Conservation (phyloP, 768 basidiomycete species). For the Suillus spraguei region DNA sequence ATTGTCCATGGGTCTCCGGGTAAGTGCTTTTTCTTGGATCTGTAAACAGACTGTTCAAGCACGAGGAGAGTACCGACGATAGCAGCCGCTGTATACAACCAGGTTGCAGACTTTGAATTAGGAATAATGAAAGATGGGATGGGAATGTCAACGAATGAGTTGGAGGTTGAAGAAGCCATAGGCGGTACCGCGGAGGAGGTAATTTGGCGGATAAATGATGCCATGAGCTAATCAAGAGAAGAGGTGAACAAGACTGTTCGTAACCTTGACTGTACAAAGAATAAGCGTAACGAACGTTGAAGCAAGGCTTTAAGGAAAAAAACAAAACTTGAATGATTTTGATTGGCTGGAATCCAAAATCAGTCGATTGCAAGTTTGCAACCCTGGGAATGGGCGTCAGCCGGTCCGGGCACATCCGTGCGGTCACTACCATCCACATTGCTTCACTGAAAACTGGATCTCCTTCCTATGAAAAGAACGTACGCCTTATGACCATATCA, state of each 20-base stretch:
- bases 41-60: conserved; percentile 87
- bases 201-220: conserved; percentile 31
- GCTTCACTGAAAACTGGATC: no score
- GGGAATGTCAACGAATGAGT: conserved; percentile 45
- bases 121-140: conserved; percentile 48
- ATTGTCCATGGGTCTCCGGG: conserved; percentile 93
- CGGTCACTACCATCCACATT: no score
- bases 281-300: neutral
- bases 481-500: no score
- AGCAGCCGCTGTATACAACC: conserved; percentile 71
- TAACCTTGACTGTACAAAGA: neutral
- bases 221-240: conserved; percentile 29
- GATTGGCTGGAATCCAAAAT: neutral
- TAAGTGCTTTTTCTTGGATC: conserved; percentile 85
- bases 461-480: no score
- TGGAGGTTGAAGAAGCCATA: conserved; percentile 46
- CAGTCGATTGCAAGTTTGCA: conserved; percentile 3
- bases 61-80: conserved; percentile 75
- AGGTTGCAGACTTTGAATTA: conserved; percentile 32
- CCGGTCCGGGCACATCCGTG: no score
- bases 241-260: neutral
- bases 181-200: conserved; percentile 34
- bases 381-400: conserved; percentile 4
- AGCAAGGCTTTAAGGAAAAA: neutral
- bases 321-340: neutral